Conservation (phyloP, 257 asterid genomes). For the Cordia subcordata region DNA sequence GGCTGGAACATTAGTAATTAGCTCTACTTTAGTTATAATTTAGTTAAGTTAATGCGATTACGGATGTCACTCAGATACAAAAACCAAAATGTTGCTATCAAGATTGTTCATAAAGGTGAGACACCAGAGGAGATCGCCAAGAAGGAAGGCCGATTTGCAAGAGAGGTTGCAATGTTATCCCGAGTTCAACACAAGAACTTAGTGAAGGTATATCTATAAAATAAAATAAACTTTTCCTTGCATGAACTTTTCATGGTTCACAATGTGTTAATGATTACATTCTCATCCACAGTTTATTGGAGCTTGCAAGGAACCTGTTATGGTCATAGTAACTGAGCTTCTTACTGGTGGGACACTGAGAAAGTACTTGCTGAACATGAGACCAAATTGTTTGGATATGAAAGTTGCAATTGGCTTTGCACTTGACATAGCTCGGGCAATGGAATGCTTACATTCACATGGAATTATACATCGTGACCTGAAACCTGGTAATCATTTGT, state of each 20-base stretch:
- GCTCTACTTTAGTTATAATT: neutral
- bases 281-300: slow-evolving; percentile 61
- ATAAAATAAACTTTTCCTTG: slow-evolving; percentile 1
- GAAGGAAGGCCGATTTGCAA: slow-evolving; percentile 56
- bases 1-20: neutral
- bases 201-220: slow-evolving; percentile 56
- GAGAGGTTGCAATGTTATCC: slow-evolving; percentile 89
- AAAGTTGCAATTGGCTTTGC: slow-evolving; percentile 73
- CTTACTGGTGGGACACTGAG: slow-evolving; percentile 81
- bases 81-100: slow-evolving; percentile 85
- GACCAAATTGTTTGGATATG: slow-evolving; percentile 72
- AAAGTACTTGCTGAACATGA: slow-evolving; percentile 57
- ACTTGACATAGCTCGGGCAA: slow-evolving; percentile 90
- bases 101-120: slow-evolving; percentile 69
- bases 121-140: slow-evolving; percentile 73
- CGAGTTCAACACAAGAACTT: slow-evolving; percentile 89
- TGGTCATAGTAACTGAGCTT: slow-evolving; percentile 87
- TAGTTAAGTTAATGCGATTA: neutral
- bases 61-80: slow-evolving; percentile 45
- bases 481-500: slow-evolving; percentile 64
- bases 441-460: slow-evolving; percentile 88
- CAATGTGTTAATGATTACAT: neutral
- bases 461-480: slow-evolving; percentile 94
- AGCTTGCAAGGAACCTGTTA: slow-evolving; percentile 92
- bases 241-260: neutral